Evolutionary conservation across 2,329 filamentous ascomycete genomes (phyloP), one percentile per base, ranked within the genome.

Genomic region (Rugonectria rugulosa): DNA sequence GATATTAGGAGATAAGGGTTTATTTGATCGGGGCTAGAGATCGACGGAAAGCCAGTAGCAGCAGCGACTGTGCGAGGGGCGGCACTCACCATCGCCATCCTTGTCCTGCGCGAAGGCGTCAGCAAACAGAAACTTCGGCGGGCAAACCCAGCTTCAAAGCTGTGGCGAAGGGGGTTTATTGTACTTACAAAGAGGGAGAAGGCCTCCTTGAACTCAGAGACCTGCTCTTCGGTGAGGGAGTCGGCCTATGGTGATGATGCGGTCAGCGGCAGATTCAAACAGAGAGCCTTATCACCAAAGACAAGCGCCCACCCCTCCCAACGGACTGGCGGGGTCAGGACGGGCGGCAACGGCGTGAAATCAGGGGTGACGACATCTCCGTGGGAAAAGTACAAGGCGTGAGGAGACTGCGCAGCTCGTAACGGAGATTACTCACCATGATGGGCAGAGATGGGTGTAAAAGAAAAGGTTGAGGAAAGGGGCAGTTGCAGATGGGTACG

Each of bases 151-250:
- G 27, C 21, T 29, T 17, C 15, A 36, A 29, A 21, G 14, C 14
- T 34, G n/a, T 26, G 44, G 27, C 26, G 32, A 34, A 10, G 47
- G 17, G 37, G n/a, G n/a, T n/a, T n/a, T n/a, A n/a, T n/a, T n/a
- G 40, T 20, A 79, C 95, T 89, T 89, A 99, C 95, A 80, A 99
- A 99, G 67, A 99, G 91, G 77, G 95, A 99, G 83, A 99, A 99
- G 52, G 95, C 95, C 84, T 99, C 95, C 90, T 98, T 99, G 86
- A 98, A 99, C 84, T 99, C 95, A 76, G 95, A 98, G 77, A 99
- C 95, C 87, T 99, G 95, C 83, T 99, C 95, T 86, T 99, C 95
- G 71, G 95, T 98, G 74, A 99, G 89, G 78, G 94, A 94, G 78
- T 99, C 95, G 77, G 94, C 94, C 94, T 98, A 76, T 52, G 50